Conservation (phyloP, 2,329 filamentous ascomycete species). For the Trichophyton rubrum region DNA sequence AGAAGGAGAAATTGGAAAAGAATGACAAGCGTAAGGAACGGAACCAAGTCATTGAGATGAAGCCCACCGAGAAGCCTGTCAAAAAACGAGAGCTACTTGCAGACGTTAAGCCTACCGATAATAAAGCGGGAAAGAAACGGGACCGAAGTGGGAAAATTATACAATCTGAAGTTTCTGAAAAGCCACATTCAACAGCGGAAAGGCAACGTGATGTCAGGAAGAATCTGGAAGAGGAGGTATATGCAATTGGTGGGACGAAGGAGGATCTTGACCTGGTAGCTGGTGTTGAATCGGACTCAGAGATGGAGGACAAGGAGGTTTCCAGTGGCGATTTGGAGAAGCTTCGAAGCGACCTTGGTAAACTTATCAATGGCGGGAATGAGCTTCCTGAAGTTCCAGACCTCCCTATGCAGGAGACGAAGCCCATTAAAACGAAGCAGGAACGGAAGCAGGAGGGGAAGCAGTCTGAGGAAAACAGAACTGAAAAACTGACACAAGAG, state of each 20-base stretch:
- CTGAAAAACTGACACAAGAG: background rate
- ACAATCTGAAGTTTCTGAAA: slow-evolving; percentile 22
- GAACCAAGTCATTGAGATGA: background rate
- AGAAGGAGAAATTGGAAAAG: slow-evolving; percentile 12
- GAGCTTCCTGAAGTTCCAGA: background rate
- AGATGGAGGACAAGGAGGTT: slow-evolving; percentile 28
- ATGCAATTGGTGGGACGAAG: slow-evolving; percentile 37
- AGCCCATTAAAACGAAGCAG: slow-evolving; percentile 12
- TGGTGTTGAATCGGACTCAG: slow-evolving; percentile 34
- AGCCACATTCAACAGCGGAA: slow-evolving; percentile 10
- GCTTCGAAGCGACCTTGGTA: slow-evolving; percentile 29
- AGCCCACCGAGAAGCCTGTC: slow-evolving; percentile 12
- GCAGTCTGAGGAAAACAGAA: background rate
- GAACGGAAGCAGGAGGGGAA: slow-evolving; percentile 16
- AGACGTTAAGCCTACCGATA: slow-evolving; percentile 4
- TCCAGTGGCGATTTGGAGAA: slow-evolving; percentile 23
- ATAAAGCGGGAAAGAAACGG: slow-evolving; percentile 32
- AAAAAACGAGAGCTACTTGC: slow-evolving; percentile 11
- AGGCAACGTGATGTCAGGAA: slow-evolving; percentile 11
- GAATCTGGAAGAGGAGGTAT: slow-evolving; percentile 32
- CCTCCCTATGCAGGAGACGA: slow-evolving; percentile 10
- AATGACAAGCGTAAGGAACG: slow-evolving; percentile 9
- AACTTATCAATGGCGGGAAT: slow-evolving; percentile 24
- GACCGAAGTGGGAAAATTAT: slow-evolving; percentile 37
- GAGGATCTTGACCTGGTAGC: slow-evolving; percentile 38